Percentiles rank a stretch among this genome's conserved stretches.
Evolutionary conservation across 495 filamentous ascomycete species (phyloP).

Genomic region (Corynascus novoguineensis): DNA sequence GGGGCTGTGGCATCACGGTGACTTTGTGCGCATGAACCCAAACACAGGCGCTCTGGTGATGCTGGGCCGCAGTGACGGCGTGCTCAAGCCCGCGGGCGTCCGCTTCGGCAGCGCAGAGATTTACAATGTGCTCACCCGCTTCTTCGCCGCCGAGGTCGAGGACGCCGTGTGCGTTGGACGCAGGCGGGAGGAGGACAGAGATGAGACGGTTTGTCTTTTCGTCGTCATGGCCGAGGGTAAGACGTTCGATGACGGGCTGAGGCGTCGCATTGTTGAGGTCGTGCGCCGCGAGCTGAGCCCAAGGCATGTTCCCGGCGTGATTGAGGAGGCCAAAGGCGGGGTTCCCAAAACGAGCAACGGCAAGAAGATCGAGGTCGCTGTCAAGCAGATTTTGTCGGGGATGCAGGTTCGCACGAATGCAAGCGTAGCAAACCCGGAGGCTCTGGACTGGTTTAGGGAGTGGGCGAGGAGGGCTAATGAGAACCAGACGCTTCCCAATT

Average conservation of each 20-base stretch:
- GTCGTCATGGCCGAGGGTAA: conserved; percentile 61
- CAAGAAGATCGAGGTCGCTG: conserved; percentile 91
- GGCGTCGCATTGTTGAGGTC: conserved; percentile 52
- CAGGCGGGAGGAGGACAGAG: conserved; percentile 61
- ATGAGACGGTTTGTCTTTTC: conserved; percentile 85
- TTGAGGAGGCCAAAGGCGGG: conserved; percentile 66
- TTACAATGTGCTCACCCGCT: conserved; percentile 79
- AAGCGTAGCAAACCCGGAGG: conserved; percentile 77
- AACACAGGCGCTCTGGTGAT: conserved; percentile 63
- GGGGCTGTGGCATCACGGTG: conserved; percentile 86
- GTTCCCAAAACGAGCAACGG: conserved; percentile 88
- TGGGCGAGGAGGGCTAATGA: conserved; percentile 51
- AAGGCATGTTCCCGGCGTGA: conserved; percentile 77
- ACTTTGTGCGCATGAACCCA: conserved; percentile 76
- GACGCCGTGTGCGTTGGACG: conserved; percentile 83
- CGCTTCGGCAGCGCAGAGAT: conserved; percentile 81
- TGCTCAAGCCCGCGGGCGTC: conserved; percentile 72
- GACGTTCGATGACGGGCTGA: conserved; percentile 48
- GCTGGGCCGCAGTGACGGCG: conserved; percentile 74
- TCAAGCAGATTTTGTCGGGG: conserved; percentile 91
- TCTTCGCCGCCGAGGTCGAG: conserved; percentile 70
- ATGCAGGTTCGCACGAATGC: conserved; percentile 78
- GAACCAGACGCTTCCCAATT: conserved; percentile 17
- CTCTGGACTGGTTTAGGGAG: conserved; percentile 74
- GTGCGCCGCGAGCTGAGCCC: conserved; percentile 73